A percentile compares a stretch with the other conserved stretches of the same genome.
Evolutionary conservation across 495 filamentous ascomycete genomes (phyloP).

Genomic region (Thermothielavioides terrestris): DNA sequence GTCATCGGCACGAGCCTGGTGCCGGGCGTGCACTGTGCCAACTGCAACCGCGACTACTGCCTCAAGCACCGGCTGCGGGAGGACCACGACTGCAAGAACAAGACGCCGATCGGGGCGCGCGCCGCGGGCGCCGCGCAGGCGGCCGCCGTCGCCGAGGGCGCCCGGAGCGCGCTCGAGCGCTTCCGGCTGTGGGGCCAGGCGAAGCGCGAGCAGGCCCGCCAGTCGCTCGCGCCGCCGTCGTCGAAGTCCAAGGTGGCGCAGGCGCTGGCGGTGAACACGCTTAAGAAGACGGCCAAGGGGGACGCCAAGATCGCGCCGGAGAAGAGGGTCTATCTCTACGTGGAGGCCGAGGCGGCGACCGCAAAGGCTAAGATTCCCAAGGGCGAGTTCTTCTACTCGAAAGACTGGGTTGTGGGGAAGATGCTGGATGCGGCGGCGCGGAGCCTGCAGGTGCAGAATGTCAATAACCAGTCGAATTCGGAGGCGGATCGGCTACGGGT

Average conservation of each 20-base stretch:
- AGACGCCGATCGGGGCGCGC: slow-evolving; percentile 58
- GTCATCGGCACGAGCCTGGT: slow-evolving; percentile 70
- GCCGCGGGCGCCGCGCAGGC: slow-evolving; percentile 23
- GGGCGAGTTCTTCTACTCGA: slow-evolving; percentile 75
- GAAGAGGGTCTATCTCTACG: slow-evolving; percentile 74
- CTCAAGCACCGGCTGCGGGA: slow-evolving; percentile 82
- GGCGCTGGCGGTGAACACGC: slow-evolving; percentile 54
- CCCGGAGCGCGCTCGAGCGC: slow-evolving; percentile 60
- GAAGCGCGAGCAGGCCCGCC: slow-evolving; percentile 37
- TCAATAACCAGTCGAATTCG: slow-evolving; percentile 73
- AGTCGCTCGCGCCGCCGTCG: slow-evolving; percentile 18
- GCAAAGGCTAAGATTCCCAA: slow-evolving; percentile 64
- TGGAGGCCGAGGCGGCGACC: slow-evolving; percentile 76
- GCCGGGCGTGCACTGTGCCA: slow-evolving; percentile 70
- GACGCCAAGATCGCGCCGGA: slow-evolving; percentile 70
- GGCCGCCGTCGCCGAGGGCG: slow-evolving; percentile 43
- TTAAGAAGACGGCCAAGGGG: slow-evolving; percentile 84
- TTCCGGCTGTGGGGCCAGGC: slow-evolving; percentile 47
- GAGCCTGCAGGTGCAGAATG: slow-evolving; percentile 70
- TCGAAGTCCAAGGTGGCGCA: slow-evolving; percentile 56
- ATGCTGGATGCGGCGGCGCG: slow-evolving; percentile 82
- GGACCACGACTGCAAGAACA: slow-evolving; percentile 71
- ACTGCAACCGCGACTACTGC: slow-evolving; percentile 81
- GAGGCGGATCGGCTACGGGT: slow-evolving; percentile 74
- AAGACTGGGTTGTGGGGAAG: slow-evolving; percentile 79